Evolutionary conservation across 495 filamentous ascomycete species (phyloP), one percentile per base, ranked within the genome.

Genomic region (Hypoxylon fuscum): DNA sequence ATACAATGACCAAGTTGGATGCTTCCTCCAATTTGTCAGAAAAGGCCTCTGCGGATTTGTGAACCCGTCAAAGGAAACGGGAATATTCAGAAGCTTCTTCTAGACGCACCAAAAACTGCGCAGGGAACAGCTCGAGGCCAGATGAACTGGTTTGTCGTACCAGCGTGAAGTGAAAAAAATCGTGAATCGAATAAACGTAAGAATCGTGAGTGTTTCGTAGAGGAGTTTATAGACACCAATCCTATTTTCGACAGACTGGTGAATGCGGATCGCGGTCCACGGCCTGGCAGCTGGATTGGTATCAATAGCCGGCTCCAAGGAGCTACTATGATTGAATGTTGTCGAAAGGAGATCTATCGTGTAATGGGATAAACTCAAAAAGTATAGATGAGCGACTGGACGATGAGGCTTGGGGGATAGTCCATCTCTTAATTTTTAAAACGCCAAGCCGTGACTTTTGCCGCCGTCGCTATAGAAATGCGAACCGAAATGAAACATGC

Each of bases 391-490:
- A 59, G 61, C 44, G 57, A 46, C 53, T 58, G 50, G 68, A 66
- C 23, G 43, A 63, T 15, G 32, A 37, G 43, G 54, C 14, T 47
- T 22, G 17, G 25, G 37, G 31, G 21, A 47, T 41, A 46, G 59
- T 58, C 59, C 64, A 59, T 55, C 59, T 67, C 64, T 58, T 71
- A 29, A 51, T 67, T 64, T 68, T 67, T 60, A 62, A 40, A 72
- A 72, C 67, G 69, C 69, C 69, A 37, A 68, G 50, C 56, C 51
- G 45, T 41, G 45, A 65, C 53, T 69, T 72, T 69, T 62, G 25
- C 69, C 67, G 38, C 69, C 68, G 42, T 51, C 67, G 69, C 63
- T 70, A 42, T 58, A 54, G 48, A 62, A 63, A 72, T 72, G 69
- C 69, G 64, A 68, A 46, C 54, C 53, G 53, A 40, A 68, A 62